phyloP scores from a whole-genome alignment of 257 asterid species.

The Scutellaria barbata region DNA sequence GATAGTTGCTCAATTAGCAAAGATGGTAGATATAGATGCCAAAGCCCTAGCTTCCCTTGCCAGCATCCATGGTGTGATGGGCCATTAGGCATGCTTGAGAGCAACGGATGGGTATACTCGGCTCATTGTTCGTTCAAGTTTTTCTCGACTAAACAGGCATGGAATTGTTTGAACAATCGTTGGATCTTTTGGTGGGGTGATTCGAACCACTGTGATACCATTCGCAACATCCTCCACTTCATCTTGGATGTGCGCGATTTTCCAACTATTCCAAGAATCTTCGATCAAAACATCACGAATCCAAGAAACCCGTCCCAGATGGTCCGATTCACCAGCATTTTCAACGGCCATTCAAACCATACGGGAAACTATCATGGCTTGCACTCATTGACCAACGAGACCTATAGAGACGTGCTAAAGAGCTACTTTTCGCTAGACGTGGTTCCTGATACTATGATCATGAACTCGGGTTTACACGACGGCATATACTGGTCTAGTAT shows the following conservation, averaged over 20 bases:
- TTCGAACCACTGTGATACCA: slow-evolving; percentile 84
- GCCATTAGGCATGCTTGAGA: slow-evolving; percentile 65
- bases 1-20: slow-evolving; percentile 58
- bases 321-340: slow-evolving; percentile 75
- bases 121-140: slow-evolving; percentile 84
- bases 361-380: slow-evolving; percentile 70
- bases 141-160: slow-evolving; percentile 53
- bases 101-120: slow-evolving; percentile 88
- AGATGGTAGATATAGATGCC: slow-evolving; percentile 78
- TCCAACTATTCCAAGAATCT: slow-evolving; percentile 55
- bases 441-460: slow-evolving; percentile 77
- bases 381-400: slow-evolving; percentile 53
- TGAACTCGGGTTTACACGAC: slow-evolving; percentile 95
- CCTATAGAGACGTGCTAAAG: slow-evolving; percentile 52
- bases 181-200: slow-evolving; percentile 99
- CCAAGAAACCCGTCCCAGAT: slow-evolving; percentile 62
- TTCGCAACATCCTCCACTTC: slow-evolving; percentile 74
- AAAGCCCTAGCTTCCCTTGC: slow-evolving; percentile 58
- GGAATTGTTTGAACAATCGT: slow-evolving; percentile 61
- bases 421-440: slow-evolving; percentile 50
- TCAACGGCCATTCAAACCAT: slow-evolving; percentile 72
- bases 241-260: slow-evolving; percentile 51
- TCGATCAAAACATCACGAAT: slow-evolving; percentile 71
- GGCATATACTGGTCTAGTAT: slow-evolving; percentile 67
- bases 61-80: slow-evolving; percentile 77